Conservation (phyloP, 306 rosid genomes). For the Senna tora region DNA sequence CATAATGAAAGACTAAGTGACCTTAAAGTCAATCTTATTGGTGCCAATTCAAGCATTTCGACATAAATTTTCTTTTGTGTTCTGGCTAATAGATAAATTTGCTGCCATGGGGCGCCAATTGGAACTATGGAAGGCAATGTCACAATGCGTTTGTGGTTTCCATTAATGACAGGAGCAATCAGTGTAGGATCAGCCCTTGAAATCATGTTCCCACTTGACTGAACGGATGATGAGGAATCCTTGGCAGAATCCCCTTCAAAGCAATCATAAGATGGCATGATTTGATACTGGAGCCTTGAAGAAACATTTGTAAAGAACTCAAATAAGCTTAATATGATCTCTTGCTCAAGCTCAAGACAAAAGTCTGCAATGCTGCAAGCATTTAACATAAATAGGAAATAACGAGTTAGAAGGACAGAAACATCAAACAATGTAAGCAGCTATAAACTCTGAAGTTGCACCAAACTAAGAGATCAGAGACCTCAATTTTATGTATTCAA, state of each 20-base stretch:
- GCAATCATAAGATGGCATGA: conserved; percentile 55
- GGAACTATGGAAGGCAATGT: conserved; percentile 76
- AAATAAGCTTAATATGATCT: conserved; percentile 82
- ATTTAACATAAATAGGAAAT: conserved; percentile 39
- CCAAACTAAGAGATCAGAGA: conserved; percentile 39
- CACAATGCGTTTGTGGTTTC: conserved; percentile 40
- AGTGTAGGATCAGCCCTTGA: conserved; percentile 43
- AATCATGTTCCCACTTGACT: conserved; percentile 42
- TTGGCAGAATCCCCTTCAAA: conserved; percentile 42
- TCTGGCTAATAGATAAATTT: conserved; percentile 84
- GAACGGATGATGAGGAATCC: conserved; percentile 48
- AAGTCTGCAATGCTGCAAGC: conserved; percentile 86
- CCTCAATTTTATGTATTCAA: conserved; percentile 89
- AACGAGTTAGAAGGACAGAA: conserved; percentile 7
- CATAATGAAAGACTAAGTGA: conserved; percentile 18
- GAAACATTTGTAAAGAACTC: conserved; percentile 68
- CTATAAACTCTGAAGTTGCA: conserved; percentile 24
- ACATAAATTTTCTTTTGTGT: conserved; percentile 85
- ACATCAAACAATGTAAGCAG: conserved; percentile 5
- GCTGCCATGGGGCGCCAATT: conserved; percentile 98
- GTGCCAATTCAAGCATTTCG: conserved; percentile 82
- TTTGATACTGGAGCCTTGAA: conserved; percentile 57
- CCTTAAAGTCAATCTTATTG: conserved; percentile 88
- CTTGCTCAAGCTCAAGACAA: conserved; percentile 91
- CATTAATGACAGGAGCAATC: conserved; percentile 46